Conservation (phyloP, 768 basidiomycete species). For the Kwoniella sp. region DNA sequence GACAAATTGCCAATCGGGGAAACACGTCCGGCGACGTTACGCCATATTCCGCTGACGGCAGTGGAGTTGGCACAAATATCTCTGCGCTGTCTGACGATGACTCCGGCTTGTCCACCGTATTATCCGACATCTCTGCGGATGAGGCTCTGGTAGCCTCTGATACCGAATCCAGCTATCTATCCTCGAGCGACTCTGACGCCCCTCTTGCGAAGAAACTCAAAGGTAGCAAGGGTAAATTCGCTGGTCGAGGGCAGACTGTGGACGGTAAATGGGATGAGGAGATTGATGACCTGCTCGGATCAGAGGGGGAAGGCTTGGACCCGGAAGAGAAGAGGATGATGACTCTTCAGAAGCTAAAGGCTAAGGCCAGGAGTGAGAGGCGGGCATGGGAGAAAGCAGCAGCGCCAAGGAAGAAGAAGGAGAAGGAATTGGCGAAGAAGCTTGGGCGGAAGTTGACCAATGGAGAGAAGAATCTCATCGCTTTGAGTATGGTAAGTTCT, state of each 20-base stretch:
- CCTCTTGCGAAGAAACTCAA: background rate
- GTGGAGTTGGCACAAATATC: conserved; percentile 8
- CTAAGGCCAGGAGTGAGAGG: conserved; percentile 39
- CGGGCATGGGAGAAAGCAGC: conserved; percentile 27
- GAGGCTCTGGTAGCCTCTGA: conserved; percentile 4
- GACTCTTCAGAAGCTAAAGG: conserved; percentile 15
- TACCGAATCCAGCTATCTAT: conserved; percentile 7
- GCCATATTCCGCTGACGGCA: conserved; percentile 4
- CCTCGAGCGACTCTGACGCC: conserved; percentile 10
- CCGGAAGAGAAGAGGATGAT: conserved; percentile 6
- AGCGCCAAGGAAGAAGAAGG: conserved; percentile 29
- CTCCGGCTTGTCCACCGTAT: conserved; percentile 8
- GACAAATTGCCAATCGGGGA: background rate
- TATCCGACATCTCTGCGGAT: conserved; percentile 9
- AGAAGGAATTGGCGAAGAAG: conserved; percentile 54
- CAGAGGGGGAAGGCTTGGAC: conserved; percentile 17
- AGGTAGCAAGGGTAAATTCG: conserved; percentile 9
- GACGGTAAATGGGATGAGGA: conserved; percentile 11
- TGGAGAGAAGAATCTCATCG: conserved; percentile 56
- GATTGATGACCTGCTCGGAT: conserved; percentile 6
- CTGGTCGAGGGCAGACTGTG: conserved; percentile 6
- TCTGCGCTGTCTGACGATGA: conserved; percentile 12
- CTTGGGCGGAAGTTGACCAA: conserved; percentile 70
- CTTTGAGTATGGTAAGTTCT: conserved; percentile 23
- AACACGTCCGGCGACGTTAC: conserved; percentile 6